phyloP scores from a whole-genome alignment of 345 rosid species.

The Euphorbia lathyris region DNA sequence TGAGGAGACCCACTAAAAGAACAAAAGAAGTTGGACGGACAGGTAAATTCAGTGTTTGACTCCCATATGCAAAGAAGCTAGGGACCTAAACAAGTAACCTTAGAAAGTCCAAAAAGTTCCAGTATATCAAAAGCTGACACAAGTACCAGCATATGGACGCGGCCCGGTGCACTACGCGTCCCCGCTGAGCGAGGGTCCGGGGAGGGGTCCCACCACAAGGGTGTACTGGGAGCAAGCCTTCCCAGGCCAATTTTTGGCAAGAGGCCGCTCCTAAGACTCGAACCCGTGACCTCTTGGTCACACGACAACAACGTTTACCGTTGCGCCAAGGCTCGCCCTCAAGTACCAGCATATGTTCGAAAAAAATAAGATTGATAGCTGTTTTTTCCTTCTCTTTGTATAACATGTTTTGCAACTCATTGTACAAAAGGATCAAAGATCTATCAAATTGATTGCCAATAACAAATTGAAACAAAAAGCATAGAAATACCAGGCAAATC shows the following conservation, averaged over 20 bases:
- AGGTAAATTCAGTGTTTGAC: background rate
- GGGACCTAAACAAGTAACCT: background rate
- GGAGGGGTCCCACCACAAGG: no score
- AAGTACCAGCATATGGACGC: background rate
- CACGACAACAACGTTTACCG: no score
- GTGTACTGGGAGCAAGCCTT: no score
- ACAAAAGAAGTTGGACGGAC: background rate
- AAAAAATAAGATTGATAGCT: background rate
- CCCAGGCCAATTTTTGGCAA: no score
- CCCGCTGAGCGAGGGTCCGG: no score
- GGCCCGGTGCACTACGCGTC: no score
- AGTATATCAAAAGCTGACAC: background rate
- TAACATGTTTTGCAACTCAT: no score
- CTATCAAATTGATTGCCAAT: background rate
- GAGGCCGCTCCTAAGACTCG: no score
- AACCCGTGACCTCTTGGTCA: no score
- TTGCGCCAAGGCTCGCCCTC: no score
- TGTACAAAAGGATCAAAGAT: background rate
- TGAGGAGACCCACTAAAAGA: background rate
- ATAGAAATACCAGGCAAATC: slow-evolving; percentile 73
- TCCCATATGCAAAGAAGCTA: background rate
- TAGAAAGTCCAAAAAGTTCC: background rate
- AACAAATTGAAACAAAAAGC: background rate
- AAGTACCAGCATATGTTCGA: background rate
- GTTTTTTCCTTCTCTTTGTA: background rate